Evolutionary conservation across 306 rosid species (phyloP).

Genomic region (Quercus aquifolioides): DNA sequence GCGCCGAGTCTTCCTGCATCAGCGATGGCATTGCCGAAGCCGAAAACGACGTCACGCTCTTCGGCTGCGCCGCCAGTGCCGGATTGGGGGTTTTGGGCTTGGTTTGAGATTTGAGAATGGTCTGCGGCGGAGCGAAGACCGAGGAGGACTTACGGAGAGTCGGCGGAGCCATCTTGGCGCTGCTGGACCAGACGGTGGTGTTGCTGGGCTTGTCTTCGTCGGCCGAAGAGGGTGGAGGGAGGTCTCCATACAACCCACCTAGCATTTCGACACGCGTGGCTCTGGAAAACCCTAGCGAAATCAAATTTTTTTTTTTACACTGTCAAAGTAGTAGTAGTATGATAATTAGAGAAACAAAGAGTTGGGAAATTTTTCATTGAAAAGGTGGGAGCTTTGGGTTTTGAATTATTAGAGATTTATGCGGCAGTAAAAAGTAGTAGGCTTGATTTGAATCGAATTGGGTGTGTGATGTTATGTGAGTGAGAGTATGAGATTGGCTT

Average conservation of each 20-base stretch:
- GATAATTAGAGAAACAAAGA: too few relatives aligned
- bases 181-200: constrained; percentile 83
- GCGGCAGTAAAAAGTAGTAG: too few relatives aligned
- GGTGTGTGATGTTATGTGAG: too few relatives aligned
- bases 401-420: too few relatives aligned
- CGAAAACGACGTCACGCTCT: constrained; percentile 1
- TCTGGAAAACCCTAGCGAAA: neutral
- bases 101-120: constrained; percentile 54
- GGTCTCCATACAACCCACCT: constrained; percentile 95
- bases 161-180: constrained; percentile 97
- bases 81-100: constrained; percentile 44
- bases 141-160: constrained; percentile 82
- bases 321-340: too few relatives aligned
- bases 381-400: too few relatives aligned
- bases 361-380: too few relatives aligned
- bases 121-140: constrained; percentile 66
- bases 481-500: too few relatives aligned
- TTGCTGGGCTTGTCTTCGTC: constrained; percentile 83
- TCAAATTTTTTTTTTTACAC: too few relatives aligned
- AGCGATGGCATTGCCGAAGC: constrained; percentile 11
- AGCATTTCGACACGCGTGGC: constrained; percentile 37
- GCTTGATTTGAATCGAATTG: too few relatives aligned
- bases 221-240: constrained; percentile 94
- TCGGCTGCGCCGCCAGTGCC: constrained; percentile 9
- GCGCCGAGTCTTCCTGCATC: constrained; percentile 33